Conservation (phyloP, 73 alveolate species). For the Blepharisma stoltei region DNA sequence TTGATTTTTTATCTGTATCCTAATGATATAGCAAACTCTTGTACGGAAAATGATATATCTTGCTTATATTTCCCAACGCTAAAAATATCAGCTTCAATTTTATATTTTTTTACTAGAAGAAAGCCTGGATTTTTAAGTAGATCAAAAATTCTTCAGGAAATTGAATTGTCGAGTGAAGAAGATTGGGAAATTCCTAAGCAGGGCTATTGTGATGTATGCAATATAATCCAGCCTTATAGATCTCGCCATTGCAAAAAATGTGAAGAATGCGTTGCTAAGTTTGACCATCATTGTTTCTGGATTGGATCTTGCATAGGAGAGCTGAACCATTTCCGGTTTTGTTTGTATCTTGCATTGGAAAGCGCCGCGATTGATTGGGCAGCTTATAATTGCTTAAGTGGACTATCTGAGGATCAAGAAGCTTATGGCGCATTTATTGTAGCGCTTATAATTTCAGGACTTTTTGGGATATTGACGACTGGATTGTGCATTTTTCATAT, state of each 20-base stretch:
- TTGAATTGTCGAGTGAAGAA: no score
- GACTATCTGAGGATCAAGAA: slow-evolving; percentile 28
- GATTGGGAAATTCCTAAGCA: slow-evolving; percentile 27
- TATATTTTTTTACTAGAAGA: neutral
- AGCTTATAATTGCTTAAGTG: slow-evolving; percentile 39
- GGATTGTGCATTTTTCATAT: slow-evolving; percentile 52
- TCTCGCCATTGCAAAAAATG: slow-evolving; percentile 72
- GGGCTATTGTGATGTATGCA: slow-evolving; percentile 39
- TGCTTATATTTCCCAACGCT: neutral
- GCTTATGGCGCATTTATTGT: no score
- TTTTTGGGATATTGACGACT: slow-evolving; percentile 43
- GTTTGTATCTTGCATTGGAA: slow-evolving; percentile 55
- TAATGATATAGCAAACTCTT: no score
- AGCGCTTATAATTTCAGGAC: slow-evolving; percentile 29
- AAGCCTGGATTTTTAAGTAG: neutral
- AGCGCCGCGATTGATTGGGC: neutral
- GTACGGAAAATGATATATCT: no score
- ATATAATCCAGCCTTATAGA: slow-evolving; percentile 53
- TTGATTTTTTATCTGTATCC: no score
- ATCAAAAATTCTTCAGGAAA: neutral
- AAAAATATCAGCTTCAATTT: neutral
- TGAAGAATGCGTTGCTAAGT: slow-evolving; percentile 61
- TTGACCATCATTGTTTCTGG: slow-evolving; percentile 81
- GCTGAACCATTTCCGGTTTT: slow-evolving; percentile 66
- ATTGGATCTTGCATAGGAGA: slow-evolving; percentile 82